Evolutionary conservation across 495 filamentous ascomycete genomes (phyloP), one percentile per base, ranked within the genome.

Genomic region (Penicillium lagena): DNA sequence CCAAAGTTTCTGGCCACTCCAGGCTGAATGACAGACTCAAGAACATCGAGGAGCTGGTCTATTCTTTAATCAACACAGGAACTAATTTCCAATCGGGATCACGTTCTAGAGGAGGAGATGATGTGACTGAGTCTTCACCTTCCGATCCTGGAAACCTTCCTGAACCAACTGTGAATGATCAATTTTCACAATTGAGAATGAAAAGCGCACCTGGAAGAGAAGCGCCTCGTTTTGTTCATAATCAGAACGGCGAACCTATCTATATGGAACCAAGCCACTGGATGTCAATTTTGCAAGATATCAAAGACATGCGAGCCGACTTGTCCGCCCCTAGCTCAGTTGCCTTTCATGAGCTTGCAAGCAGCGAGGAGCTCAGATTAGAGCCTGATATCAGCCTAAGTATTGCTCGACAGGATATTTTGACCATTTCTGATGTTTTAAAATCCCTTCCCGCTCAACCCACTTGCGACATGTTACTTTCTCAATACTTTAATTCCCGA

Each of bases 221-320:
- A 31, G 9, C 32, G 40, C 43, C 27, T 10, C 10, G 12, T 12
- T 27, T 37, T 22, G 10, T 55, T 36, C 29, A 40, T 13, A 37
- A 52, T 33, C 36, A 35, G 37, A 33, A 49, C 47, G 27, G 51
- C 15, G 57, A 59, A 27, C 56, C 54, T 4, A 69, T 60, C 11
- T 78, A 74, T 38, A 67, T 78, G 8, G 75, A 71, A 1, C 69
- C 70, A 8, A 76, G 74, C 37, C 73, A 81, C 38, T 78, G 75
- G 59, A 69, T 77, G 54, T 72, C 76, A n/a, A 76, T 81, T 34
- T 52, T 79, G 13, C 71, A 80, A 13, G 52, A 64, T 45, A 60
- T 66, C 30, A 66, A 60, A 43, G 64, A 62, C 29, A 55, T 62
- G 37, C 62, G 66, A 32, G 61, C 60, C 32, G 54, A 61, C 45